phyloP scores from a whole-genome alignment of 164 flowering plant genomes.

The Akebia trifoliata region DNA sequence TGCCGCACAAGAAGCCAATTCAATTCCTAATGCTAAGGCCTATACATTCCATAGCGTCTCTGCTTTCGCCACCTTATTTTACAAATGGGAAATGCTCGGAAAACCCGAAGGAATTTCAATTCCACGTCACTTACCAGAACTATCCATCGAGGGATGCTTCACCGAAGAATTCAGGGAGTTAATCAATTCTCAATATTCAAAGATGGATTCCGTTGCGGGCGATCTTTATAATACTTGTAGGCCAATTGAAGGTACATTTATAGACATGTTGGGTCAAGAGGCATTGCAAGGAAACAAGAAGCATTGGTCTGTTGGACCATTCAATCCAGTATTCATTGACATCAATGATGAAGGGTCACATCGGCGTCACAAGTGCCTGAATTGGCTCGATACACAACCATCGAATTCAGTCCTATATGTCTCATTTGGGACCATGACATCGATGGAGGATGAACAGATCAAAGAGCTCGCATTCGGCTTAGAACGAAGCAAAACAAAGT shows the following conservation, averaged over 20 bases:
- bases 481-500: conserved; percentile 38
- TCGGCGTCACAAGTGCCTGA: conserved; percentile 26
- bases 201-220: conserved; percentile 25
- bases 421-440: conserved; percentile 53
- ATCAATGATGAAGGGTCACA: not conserved
- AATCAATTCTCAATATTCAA: conserved; percentile 14
- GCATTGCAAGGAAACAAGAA: conserved; percentile 11
- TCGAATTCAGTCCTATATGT: conserved; percentile 42
- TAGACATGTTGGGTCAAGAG: conserved; percentile 24
- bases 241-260: conserved; percentile 33
- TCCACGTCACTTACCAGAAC: conserved; percentile 8
- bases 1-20: conserved; percentile 29
- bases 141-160: conserved; percentile 39
- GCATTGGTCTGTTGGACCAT: conserved; percentile 54
- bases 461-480: conserved; percentile 49
- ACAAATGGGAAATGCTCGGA: conserved; percentile 20
- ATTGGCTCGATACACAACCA: conserved; percentile 54
- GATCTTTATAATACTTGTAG: conserved; percentile 42
- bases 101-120: conserved; percentile 10
- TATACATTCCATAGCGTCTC: conserved; percentile 38
- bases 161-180: conserved; percentile 30
- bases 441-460: conserved; percentile 37
- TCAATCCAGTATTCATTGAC: conserved; percentile 33
- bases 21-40: conserved; percentile 35
- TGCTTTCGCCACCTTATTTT: conserved; percentile 19